Base-by-base conservation (phyloP, 2,329 filamentous ascomycete genomes). In the Daldinia sp. region DNA sequence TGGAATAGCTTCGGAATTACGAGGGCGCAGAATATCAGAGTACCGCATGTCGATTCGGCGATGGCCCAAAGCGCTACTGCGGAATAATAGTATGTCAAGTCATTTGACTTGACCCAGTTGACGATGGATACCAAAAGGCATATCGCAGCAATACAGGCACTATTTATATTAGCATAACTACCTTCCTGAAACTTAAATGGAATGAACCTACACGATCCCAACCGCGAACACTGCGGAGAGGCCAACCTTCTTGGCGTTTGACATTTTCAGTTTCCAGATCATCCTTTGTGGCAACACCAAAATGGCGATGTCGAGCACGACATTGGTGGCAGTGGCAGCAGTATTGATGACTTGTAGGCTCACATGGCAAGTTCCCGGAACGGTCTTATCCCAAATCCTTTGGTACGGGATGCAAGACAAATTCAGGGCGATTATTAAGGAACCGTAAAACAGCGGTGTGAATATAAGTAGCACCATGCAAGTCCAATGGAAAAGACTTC, bases 101-200 rank as follows among this genome's bases (percentile, higher is more conserved):
- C 46, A 18, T 51, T 33, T 18, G 46, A 51, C 26, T 33, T 9
- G 26, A 33, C 13, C 46, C 46, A 51, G 6, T 48, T 28, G 28
- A 48, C 13, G 1, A 48, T 48, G 20, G 44, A 1, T 13, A 4
- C 13, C 6, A 48, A n/a, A 48, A 48, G 44, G 12, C 20, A 4
- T 48, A 48, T 28, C 5, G 44, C 20, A 1, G 44, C 44, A 26
- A 48, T 48, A 7, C 44, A 48, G 5, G 46, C 46, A 33, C 46
- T 51, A n/a, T 33, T 50, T 50, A 28, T 50, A 50, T 50, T 50
- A 50, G 46, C 23, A 30, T 50, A 23, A 1, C 13, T 50, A 6
- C 13, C 26, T 30, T 10, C 15, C 15, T 50, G 15, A 33, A 9
- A 15, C 23, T 50, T 6, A 28, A 50, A 13, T 30, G 0, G 5